Evolutionary conservation across 164 flowering plant species (phyloP).

Genomic region (Sextonia rubra): DNA sequence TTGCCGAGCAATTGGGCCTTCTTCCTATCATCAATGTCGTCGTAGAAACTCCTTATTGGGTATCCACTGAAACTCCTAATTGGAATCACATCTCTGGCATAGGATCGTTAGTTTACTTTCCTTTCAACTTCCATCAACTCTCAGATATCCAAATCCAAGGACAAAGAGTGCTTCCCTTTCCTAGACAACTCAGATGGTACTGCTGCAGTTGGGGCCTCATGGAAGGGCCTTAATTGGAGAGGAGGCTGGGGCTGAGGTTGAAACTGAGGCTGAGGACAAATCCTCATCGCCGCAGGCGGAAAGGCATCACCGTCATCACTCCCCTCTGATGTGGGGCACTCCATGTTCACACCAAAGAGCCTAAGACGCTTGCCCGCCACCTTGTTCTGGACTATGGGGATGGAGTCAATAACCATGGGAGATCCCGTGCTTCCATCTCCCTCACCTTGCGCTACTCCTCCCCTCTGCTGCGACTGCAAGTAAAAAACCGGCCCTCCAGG

Average conservation of each 20-base stretch:
- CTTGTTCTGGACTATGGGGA: constrained; percentile 66
- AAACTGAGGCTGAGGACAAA: not conserved
- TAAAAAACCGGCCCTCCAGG: constrained; percentile 19
- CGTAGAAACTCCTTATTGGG: not conserved
- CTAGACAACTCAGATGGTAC: not conserved
- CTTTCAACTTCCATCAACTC: not conserved
- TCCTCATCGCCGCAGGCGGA: not conserved
- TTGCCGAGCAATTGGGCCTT: not conserved
- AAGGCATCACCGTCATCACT: constrained; percentile 10
- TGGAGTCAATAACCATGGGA: constrained; percentile 54
- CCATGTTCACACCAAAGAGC: constrained; percentile 88
- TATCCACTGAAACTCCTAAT: not conserved
- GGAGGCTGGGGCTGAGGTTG: not conserved
- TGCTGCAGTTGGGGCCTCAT: not conserved
- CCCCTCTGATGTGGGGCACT: constrained; percentile 49
- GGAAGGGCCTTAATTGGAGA: constrained; percentile 7
- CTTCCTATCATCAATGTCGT: not conserved
- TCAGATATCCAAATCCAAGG: constrained; percentile 7
- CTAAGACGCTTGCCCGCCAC: constrained; percentile 59
- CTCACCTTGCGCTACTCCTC: constrained; percentile 10
- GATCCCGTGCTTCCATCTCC: constrained; percentile 10
- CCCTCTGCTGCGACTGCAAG: constrained; percentile 17
- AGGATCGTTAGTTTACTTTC: constrained; percentile 11
- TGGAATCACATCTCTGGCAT: not conserved
- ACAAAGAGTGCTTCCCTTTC: constrained; percentile 6